Percentiles rank a stretch among this genome's conserved stretches.
Evolutionary conservation across 768 basidiomycete species (phyloP).

Genomic region (Phanerochaete carnosa): DNA sequence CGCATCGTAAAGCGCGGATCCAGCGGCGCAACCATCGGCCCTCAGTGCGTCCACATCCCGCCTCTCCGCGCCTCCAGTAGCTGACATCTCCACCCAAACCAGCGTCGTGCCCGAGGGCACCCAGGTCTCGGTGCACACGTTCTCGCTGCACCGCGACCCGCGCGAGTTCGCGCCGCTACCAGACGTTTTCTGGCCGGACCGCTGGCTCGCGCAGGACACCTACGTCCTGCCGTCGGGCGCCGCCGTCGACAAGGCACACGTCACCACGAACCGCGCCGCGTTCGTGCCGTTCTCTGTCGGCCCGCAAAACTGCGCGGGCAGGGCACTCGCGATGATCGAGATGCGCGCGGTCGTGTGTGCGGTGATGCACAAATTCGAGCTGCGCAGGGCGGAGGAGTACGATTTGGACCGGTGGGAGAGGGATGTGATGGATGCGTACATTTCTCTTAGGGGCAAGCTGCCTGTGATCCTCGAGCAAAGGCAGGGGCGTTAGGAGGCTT

Average conservation of each 20-base stretch:
- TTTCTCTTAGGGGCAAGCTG: neutral
- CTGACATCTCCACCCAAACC: neutral
- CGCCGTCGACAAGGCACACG: neutral
- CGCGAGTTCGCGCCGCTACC: slow-evolving; percentile 20
- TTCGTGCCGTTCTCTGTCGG: slow-evolving; percentile 15
- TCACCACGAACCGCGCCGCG: slow-evolving; percentile 3
- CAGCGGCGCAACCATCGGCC: slow-evolving; percentile 15
- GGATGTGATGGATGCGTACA: slow-evolving; percentile 5
- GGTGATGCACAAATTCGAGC: slow-evolving; percentile 9
- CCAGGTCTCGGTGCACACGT: slow-evolving; percentile 10
- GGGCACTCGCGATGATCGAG: slow-evolving; percentile 11
- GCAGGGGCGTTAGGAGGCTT: neutral
- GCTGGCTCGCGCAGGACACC: slow-evolving; percentile 17
- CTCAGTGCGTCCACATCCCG: slow-evolving; percentile 6
- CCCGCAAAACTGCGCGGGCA: slow-evolving; percentile 12
- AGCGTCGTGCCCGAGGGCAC: slow-evolving; percentile 21
- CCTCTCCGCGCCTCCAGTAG: neutral
- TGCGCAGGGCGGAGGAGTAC: slow-evolving; percentile 3
- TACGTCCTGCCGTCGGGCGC: slow-evolving; percentile 3
- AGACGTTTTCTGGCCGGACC: slow-evolving; percentile 20
- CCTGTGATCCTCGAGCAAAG: neutral
- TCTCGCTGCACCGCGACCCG: slow-evolving; percentile 18
- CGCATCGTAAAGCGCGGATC: slow-evolving; percentile 11
- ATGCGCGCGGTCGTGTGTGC: slow-evolving; percentile 9
- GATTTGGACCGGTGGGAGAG: slow-evolving; percentile 7